A percentile compares a stretch with the other conserved stretches of the same genome.
Evolutionary conservation across 345 rosid genomes (phyloP).

Genomic region (Citrus inodora): DNA sequence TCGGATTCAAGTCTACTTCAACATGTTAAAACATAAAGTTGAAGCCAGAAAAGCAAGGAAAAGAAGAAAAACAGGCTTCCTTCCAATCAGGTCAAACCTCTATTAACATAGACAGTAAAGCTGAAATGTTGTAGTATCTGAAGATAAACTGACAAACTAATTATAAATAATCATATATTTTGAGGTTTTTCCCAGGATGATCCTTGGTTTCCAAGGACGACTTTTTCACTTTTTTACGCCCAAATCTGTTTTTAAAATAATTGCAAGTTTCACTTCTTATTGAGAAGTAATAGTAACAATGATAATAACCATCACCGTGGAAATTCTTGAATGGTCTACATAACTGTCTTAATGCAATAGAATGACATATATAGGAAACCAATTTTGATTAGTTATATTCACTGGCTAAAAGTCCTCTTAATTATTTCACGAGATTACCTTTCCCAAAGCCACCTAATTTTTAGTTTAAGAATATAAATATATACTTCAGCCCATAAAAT

Average conservation of each 20-base stretch:
- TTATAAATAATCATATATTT: background rate
- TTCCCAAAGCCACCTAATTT: slow-evolving; percentile 9
- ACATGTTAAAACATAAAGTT: background rate
- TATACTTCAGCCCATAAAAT: background rate
- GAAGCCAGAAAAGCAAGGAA: background rate
- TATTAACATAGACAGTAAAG: background rate
- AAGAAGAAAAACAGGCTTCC: background rate
- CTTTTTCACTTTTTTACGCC: background rate
- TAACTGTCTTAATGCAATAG: background rate
- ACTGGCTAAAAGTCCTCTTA: background rate
- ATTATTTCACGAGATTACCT: background rate
- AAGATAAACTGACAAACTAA: background rate
- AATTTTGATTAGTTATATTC: background rate
- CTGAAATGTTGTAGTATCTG: background rate
- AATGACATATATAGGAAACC: background rate
- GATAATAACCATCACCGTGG: background rate
- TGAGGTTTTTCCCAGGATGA: background rate
- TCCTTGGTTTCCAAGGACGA: background rate
- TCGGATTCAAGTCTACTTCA: background rate
- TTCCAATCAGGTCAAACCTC: background rate
- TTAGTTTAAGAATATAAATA: slow-evolving; percentile 18
- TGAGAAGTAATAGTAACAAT: background rate
- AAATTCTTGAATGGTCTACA: background rate
- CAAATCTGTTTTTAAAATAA: background rate
- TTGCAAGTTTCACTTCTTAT: background rate